Base-by-base conservation (phyloP, 257 asterid species). In the Paulownia fortunei region DNA sequence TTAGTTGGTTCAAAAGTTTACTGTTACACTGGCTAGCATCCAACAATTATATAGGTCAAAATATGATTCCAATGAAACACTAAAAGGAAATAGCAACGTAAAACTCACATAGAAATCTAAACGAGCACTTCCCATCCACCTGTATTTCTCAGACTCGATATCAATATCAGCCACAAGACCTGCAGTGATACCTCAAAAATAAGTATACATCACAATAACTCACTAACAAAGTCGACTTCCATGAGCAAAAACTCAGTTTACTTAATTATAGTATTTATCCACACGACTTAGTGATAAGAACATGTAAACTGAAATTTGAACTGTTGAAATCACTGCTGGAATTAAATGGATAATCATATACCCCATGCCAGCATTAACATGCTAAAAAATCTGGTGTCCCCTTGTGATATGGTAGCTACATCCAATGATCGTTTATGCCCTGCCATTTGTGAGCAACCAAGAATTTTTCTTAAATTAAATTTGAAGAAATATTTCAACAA, bases 81-180 rank as follows among this genome's bases (percentile, higher is more conserved):
- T 2, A 51, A 59, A 21, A 9, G 49, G 19, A 61, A 61, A 58
- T 18, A 61, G 56, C 21, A 42, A 47, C 26, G 62, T 69, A 74
- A 59, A 70, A 84, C 99, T 89, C 85, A 94, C 99, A 73, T 94
- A 92, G 86, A 94, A 86, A 88, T 92, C 98, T 68, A 96, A 78
- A 12, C 99, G 98, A 64, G 94, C 92, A 86, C 98, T 89, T 66
- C 99, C 99, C 99, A 96, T 92, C 98, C 99, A 96, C 86, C 99
- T 83, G 84, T 93, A 93, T 80, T 89, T 92, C 94, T 93, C 98
- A 26, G 98, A 96, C 89, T 96, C 99, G 3, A 96, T 96, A 69
- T 96, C 99, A 65, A 93, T 92, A 79, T 96, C 99, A 74, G 97
- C 99, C 78, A 96, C 88, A 66, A 93, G 96, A 82, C 98, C 98